Evolutionary conservation across 768 basidiomycete genomes (phyloP), one percentile per base, ranked within the genome.

Genomic region (Tylopilus felleus): DNA sequence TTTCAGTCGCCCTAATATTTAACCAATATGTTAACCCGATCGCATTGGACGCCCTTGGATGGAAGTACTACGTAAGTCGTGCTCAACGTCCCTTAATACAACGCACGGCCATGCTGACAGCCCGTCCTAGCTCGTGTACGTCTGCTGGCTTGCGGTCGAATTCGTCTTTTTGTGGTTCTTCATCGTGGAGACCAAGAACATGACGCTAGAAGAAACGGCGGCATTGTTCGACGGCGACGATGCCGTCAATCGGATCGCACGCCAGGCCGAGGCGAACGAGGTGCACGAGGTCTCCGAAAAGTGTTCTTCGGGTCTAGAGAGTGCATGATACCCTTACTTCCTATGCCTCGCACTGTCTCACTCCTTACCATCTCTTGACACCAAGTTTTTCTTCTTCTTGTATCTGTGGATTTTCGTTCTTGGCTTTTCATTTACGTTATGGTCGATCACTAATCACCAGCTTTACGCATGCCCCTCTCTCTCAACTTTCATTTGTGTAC

Each of bases 21-120:
- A 93, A 92, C 68, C 90, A 91, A 72, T 90, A 92, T 65, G 83
- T 86, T 68, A 93, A 93, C 75, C 91, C 90, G 33, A 80, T 90
- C 67, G 89, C 88, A 31, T 75, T 91, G 40, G 76, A 77, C 6
- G 53, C 65, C 35, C 73, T 91, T 47, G 74, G 66, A 51, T 91
- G 90, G 90, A 89, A 84, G 65, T 91, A 90, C 76, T 89, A 89
- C 67, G 78, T 83, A 51, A 49, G 79, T 72, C 7, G 14, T 5
- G 16, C 12, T 46, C 19, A 21, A 7, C 28, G 10, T 35, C 16
- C 19, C 12, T 27, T 17, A 44, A 51, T 47, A 8, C 7, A 14
- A n/a, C 9, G 21, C 25, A 44, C 49, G 21, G 29, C 43, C 7
- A 6, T 48, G 5, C 36, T 55, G 14, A 50, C 33, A 19, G 9